Evolutionary conservation across 352 stramenopile genomes (phyloP).

Genomic region (Phytophthora capsici): DNA sequence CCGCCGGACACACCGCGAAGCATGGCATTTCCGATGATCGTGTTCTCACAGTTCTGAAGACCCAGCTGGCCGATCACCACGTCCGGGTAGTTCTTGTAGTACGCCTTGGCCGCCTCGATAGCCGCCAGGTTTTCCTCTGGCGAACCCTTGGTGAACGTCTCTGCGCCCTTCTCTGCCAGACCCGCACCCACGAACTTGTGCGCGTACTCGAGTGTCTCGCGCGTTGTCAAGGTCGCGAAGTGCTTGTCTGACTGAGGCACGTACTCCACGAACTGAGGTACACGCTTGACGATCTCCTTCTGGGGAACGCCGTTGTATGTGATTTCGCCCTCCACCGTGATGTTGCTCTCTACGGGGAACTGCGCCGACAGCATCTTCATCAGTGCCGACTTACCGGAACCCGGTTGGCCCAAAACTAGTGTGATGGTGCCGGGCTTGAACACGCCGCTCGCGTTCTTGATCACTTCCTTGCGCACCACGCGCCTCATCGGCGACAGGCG

Average conservation of each 20-base stretch:
- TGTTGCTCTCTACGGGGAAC: conserved; percentile 25
- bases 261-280: conserved; percentile 38
- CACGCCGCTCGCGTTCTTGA: conserved; percentile 35
- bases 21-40: conserved; percentile 64
- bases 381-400: conserved; percentile 17
- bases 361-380: conserved; percentile 37
- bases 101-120: conserved; percentile 24
- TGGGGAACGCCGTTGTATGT: conserved; percentile 14
- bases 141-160: conserved; percentile 37
- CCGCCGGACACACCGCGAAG: conserved; percentile 70
- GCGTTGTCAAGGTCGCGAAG: conserved; percentile 39
- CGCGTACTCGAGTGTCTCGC: conserved; percentile 26
- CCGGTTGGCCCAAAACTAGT: conserved; percentile 7
- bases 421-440: conserved; percentile 23
- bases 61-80: conserved; percentile 38
- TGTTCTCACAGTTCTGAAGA: conserved; percentile 58
- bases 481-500: conserved; percentile 20
- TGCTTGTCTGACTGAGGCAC: conserved; percentile 34
- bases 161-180: conserved; percentile 28
- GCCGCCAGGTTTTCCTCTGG: conserved; percentile 23
- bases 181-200: conserved; percentile 28
- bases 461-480: conserved; percentile 29
- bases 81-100: conserved; percentile 35
- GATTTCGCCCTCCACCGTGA: conserved; percentile 29
- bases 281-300: conserved; percentile 15